A percentile compares a stretch with the other conserved stretches of the same genome.
phyloP scores from a whole-genome alignment of 2,329 filamentous ascomycete species.

The Talaromyces sp. region DNA sequence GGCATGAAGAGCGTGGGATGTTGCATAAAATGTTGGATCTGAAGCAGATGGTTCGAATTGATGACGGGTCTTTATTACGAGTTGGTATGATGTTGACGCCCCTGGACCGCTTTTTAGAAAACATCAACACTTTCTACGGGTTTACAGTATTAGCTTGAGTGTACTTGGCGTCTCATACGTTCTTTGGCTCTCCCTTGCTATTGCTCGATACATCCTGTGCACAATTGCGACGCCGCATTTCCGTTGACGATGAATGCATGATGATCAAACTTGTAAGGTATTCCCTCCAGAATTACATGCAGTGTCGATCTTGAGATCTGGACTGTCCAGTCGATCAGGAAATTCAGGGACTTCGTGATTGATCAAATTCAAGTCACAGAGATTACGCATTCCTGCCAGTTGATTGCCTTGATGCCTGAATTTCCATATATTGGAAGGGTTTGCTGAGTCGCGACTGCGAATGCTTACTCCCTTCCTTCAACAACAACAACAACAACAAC shows the following conservation, averaged over 20 bases:
- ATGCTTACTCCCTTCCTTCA: background rate
- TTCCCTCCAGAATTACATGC: background rate
- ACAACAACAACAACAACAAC: background rate
- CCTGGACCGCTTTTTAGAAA: too few relatives aligned
- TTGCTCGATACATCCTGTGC: background rate
- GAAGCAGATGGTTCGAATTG: too few relatives aligned
- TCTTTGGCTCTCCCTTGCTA: background rate
- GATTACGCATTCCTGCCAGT: background rate
- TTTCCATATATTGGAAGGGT: background rate
- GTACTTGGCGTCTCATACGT: background rate
- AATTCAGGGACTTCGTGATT: background rate
- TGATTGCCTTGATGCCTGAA: constrained; percentile 5
- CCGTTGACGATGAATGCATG: background rate
- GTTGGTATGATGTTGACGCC: too few relatives aligned
- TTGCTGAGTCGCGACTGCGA: background rate
- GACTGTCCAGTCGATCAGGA: background rate
- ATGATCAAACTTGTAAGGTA: background rate
- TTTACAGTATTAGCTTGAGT: background rate
- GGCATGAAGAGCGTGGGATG: too few relatives aligned
- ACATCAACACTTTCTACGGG: too few relatives aligned
- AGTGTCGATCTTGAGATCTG: background rate
- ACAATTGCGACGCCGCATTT: background rate
- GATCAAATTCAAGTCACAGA: background rate
- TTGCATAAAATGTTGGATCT: too few relatives aligned
- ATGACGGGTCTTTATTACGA: too few relatives aligned